Percentiles rank a stretch among this genome's conserved stretches.
phyloP scores from a whole-genome alignment of 192 early-diverging fungal species.

The Coemansia sp. region DNA sequence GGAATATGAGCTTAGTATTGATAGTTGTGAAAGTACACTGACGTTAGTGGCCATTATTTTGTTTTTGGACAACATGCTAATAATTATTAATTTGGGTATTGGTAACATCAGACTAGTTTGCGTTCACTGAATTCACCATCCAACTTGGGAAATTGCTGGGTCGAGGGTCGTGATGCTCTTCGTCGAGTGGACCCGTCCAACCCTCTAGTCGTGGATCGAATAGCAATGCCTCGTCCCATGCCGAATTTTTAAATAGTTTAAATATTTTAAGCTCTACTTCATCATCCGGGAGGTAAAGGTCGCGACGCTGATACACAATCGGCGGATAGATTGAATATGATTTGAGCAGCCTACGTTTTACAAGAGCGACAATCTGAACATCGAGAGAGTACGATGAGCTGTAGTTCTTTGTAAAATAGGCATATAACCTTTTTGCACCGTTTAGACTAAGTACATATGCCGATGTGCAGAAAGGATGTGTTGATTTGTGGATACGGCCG shows the following conservation, averaged over 20 bases:
- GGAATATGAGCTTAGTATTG: too few species aligned
- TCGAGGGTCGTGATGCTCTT: constrained; percentile 24
- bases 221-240: constrained; percentile 33
- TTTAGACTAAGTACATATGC: constrained; percentile 43
- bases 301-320: constrained; percentile 49
- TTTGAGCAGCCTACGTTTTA: constrained; percentile 31
- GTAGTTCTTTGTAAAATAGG: constrained; percentile 30
- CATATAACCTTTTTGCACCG: constrained; percentile 49
- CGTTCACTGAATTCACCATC: constrained; percentile 35
- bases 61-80: too few species aligned
- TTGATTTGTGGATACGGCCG: constrained; percentile 16
- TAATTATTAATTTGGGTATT: too few species aligned
- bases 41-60: too few species aligned
- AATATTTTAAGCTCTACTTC: constrained; percentile 39
- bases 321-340: constrained; percentile 45
- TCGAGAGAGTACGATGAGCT: constrained; percentile 31
- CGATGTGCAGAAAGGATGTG: constrained; percentile 51
- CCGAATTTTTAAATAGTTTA: constrained; percentile 26
- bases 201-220: constrained; percentile 28
- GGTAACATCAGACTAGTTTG: constrained; percentile 6
- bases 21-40: too few species aligned
- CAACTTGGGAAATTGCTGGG: constrained; percentile 42
- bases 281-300: constrained; percentile 49
- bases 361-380: constrained; percentile 39
- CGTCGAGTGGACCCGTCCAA: constrained; percentile 38